Percentiles rank a stretch among this genome's conserved stretches.
phyloP scores from a whole-genome alignment of 2,329 filamentous ascomycete genomes.

The Simplicillium sp. region DNA sequence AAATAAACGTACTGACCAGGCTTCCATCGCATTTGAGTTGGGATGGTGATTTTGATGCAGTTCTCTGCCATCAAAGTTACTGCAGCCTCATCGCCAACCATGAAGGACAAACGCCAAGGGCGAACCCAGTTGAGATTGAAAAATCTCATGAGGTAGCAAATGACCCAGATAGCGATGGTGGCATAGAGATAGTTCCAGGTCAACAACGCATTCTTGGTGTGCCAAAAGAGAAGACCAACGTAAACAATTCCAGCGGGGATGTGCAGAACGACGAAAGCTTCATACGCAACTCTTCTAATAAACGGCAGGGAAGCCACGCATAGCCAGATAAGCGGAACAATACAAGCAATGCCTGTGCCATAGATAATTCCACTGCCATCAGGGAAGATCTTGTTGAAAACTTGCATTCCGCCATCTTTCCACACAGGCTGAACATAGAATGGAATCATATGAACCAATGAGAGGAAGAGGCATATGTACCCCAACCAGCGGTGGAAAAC shows the following conservation, averaged over 20 bases:
- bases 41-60: conserved; percentile 90
- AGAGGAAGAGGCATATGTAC: conserved; percentile 75
- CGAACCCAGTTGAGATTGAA: conserved; percentile 87
- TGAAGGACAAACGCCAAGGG: conserved; percentile 68
- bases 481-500: conserved; percentile 89
- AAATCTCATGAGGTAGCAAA: conserved; percentile 65
- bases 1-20: conserved; percentile 94
- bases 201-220: conserved; percentile 82
- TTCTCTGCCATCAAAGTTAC: conserved; percentile 86
- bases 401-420: conserved; percentile 63
- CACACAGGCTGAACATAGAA: conserved; percentile 86
- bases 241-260: conserved; percentile 74
- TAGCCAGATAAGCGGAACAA: conserved; percentile 73
- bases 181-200: conserved; percentile 87
- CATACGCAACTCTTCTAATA: conserved; percentile 69
- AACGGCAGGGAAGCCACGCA: conserved; percentile 77
- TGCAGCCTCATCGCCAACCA: conserved; percentile 85
- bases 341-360: conserved; percentile 73
- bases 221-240: conserved; percentile 85
- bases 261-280: conserved; percentile 75
- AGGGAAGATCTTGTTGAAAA: conserved; percentile 63
- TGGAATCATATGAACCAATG: conserved; percentile 75
- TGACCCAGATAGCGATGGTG: conserved; percentile 67
- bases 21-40: conserved; percentile 85
- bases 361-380: conserved; percentile 62